Conservation (phyloP, 495 filamentous ascomycete species). For the Hypoxylon lienhwacheense region DNA sequence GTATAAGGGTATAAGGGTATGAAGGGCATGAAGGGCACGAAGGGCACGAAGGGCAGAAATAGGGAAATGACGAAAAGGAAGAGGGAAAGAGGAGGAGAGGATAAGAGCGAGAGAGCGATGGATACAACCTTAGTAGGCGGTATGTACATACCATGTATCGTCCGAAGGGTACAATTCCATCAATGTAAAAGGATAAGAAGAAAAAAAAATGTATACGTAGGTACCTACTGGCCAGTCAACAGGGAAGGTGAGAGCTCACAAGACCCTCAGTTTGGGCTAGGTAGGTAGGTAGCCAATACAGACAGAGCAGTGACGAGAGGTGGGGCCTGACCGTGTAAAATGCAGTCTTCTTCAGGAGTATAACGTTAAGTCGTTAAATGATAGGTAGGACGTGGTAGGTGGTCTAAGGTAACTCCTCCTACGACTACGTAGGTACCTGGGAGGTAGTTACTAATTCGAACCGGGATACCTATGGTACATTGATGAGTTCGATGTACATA, state of each 20-base stretch:
- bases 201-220: not conserved
- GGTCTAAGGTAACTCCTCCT: too few species aligned
- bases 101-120: not conserved
- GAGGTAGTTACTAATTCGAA: too few species aligned
- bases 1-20: too few species aligned
- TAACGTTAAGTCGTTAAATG: not conserved
- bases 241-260: constrained; percentile 20
- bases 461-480: too few species aligned
- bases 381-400: too few species aligned
- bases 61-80: too few species aligned
- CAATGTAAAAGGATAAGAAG: not conserved
- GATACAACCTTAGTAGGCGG: not conserved
- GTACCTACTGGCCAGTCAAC: not conserved
- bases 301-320: constrained; percentile 2
- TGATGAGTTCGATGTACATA: too few species aligned
- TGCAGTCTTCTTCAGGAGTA: not conserved
- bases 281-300: constrained; percentile 1
- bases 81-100: not conserved
- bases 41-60: too few species aligned
- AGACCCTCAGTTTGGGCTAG: not conserved
- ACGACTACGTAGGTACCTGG: constrained; percentile 8
- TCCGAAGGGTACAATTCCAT: too few species aligned
- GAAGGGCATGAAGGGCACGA: too few species aligned
- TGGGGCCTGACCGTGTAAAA: constrained; percentile 10
- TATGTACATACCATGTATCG: too few species aligned